Percentiles rank a stretch among this genome's conserved stretches.
These are phyloP conservation scores for Marchantia paleacea DNA, from an alignment of 225 moss, liverwort and hornwort genomes.

Conservation along the genomic window DNA sequence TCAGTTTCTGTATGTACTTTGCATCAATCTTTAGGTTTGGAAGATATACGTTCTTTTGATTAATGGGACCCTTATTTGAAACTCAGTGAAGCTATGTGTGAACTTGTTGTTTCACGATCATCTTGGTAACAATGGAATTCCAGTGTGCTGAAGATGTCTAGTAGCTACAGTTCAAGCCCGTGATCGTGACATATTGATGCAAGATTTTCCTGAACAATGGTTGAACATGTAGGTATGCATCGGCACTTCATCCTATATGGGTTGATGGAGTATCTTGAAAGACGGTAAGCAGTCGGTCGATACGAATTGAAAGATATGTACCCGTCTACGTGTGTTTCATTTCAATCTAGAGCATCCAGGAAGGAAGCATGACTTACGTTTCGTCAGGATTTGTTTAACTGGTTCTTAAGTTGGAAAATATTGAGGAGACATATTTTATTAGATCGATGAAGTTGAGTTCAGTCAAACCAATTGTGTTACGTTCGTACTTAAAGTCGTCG, in stretches of 20 bases:
- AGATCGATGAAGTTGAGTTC: too few relatives aligned
- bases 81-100: background rate
- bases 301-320: too few relatives aligned
- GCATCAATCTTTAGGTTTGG: too few relatives aligned
- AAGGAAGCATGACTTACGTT: too few relatives aligned
- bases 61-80: background rate
- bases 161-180: too few relatives aligned
- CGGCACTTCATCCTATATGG: conserved; percentile 53
- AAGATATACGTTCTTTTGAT: background rate
- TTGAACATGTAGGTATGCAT: conserved; percentile 39
- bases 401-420: too few relatives aligned
- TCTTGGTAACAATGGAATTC: background rate
- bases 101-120: background rate
- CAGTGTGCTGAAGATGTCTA: background rate
- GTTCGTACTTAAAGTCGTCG: too few relatives aligned
- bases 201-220: background rate
- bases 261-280: conserved; percentile 51
- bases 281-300: conserved; percentile 28
- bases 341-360: too few relatives aligned
- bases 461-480: too few relatives aligned
- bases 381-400: too few relatives aligned
- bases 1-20: conserved; percentile 5
- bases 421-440: too few relatives aligned
- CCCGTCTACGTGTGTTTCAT: too few relatives aligned
- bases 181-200: background rate